phyloP scores from a whole-genome alignment of 2,329 filamentous ascomycete species.

The Fusarium nurragi region DNA sequence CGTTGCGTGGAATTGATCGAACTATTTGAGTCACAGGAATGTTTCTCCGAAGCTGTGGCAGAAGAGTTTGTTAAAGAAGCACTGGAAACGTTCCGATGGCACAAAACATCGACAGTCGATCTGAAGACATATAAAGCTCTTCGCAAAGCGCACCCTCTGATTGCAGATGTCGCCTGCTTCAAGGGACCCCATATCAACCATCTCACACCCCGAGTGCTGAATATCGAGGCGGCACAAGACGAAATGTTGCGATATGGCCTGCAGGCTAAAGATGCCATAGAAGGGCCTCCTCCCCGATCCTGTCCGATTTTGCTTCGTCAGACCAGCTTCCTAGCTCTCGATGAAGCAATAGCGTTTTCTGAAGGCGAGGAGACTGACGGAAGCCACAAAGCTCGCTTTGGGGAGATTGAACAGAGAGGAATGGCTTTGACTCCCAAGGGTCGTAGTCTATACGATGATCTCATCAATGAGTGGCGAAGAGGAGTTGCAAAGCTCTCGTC shows the following conservation, averaged over 20 bases:
- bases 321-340: conserved; percentile 62
- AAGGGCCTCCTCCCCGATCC: conserved; percentile 57
- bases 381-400: conserved; percentile 60
- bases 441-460: conserved; percentile 56
- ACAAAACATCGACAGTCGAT: conserved; percentile 52
- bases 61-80: conserved; percentile 54
- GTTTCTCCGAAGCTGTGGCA: conserved; percentile 46
- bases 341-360: conserved; percentile 57
- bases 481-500: background rate
- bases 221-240: conserved; percentile 57
- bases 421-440: conserved; percentile 59
- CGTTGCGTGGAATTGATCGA: conserved; percentile 51
- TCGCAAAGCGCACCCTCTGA: conserved; percentile 55
- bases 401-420: conserved; percentile 63
- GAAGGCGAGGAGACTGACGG: conserved; percentile 41
- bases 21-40: conserved; percentile 44
- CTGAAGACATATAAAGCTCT: conserved; percentile 55
- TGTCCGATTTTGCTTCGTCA: conserved; percentile 61
- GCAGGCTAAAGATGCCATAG: conserved; percentile 59
- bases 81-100: conserved; percentile 60
- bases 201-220: conserved; percentile 60
- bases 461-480: conserved; percentile 49
- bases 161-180: conserved; percentile 58
- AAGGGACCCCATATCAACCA: conserved; percentile 62
- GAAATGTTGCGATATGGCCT: conserved; percentile 55